These are phyloP conservation scores for Peronospora destructor DNA, from an alignment of 352 stramenopile genomes.

Conservation along the genomic window DNA sequence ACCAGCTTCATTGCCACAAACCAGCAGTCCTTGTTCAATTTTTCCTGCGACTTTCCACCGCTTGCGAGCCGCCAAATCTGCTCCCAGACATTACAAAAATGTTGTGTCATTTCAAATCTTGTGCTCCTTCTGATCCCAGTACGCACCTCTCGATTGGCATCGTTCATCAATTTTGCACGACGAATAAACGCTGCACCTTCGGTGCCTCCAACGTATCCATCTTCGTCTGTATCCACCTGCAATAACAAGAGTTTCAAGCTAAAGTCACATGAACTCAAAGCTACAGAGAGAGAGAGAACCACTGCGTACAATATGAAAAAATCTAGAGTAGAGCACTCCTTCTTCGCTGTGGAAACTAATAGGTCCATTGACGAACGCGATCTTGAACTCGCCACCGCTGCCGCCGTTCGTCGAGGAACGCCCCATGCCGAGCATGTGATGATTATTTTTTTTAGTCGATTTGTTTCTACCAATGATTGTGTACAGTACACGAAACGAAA, in stretches of 20 bases:
- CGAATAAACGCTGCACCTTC: slow-evolving; percentile 81
- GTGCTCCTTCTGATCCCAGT: not conserved
- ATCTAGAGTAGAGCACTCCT: slow-evolving; percentile 65
- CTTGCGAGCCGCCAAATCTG: slow-evolving; percentile 84
- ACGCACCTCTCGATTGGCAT: slow-evolving; percentile 74
- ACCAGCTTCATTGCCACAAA: slow-evolving; percentile 89
- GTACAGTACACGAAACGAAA: not conserved
- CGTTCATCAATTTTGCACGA: slow-evolving; percentile 67
- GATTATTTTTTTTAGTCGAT: slow-evolving; percentile 7
- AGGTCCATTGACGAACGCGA: slow-evolving; percentile 74
- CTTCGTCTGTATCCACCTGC: slow-evolving; percentile 70
- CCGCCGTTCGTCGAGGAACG: slow-evolving; percentile 18
- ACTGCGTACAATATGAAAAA: slow-evolving; percentile 76
- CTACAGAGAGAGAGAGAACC: not conserved
- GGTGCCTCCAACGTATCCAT: slow-evolving; percentile 65
- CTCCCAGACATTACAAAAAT: not conserved
- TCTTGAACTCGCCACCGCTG: slow-evolving; percentile 57
- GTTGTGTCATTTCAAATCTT: not conserved
- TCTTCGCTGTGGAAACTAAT: slow-evolving; percentile 83
- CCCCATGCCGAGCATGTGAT: slow-evolving; percentile 19
- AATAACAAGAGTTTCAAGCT: not conserved
- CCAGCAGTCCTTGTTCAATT: slow-evolving; percentile 85
- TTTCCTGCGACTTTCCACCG: slow-evolving; percentile 82
- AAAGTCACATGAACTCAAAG: not conserved
- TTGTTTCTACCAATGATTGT: not conserved